These are phyloP conservation scores for Aspergillus heteromorphus DNA, from an alignment of 495 filamentous ascomycete species.

Conservation along the genomic window DNA sequence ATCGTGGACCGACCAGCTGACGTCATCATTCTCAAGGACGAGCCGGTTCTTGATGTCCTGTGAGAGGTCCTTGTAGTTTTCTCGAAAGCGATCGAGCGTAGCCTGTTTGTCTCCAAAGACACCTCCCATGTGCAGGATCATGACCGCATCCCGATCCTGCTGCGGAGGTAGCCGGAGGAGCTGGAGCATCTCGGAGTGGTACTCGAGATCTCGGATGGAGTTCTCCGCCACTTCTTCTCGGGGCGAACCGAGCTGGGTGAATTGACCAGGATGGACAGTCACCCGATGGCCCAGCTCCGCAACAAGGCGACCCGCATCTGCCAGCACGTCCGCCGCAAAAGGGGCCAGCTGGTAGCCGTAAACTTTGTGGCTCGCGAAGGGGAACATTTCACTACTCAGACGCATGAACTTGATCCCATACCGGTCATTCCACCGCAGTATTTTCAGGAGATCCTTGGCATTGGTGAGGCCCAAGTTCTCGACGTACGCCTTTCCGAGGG, in stretches of 20 bases:
- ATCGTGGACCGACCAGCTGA: constrained; percentile 85
- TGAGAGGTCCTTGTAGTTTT: constrained; percentile 65
- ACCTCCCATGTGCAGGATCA: constrained; percentile 94
- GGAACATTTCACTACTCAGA: constrained; percentile 93
- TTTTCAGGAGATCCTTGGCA: constrained; percentile 73
- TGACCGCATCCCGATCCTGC: constrained; percentile 79
- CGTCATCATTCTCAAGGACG: constrained; percentile 93
- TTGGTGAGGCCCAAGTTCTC: constrained; percentile 77
- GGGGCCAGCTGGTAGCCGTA: constrained; percentile 85
- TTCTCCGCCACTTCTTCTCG: constrained; percentile 66
- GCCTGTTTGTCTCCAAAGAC: constrained; percentile 83
- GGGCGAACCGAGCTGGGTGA: constrained; percentile 84
- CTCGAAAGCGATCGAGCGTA: constrained; percentile 73
- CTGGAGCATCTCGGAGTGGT: constrained; percentile 80
- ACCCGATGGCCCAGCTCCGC: constrained; percentile 80
- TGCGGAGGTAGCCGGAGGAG: constrained; percentile 76
- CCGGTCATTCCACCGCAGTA: constrained; percentile 88
- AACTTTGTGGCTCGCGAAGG: constrained; percentile 81
- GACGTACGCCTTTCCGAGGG: constrained; percentile 63
- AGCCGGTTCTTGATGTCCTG: constrained; percentile 70
- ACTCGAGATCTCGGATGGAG: constrained; percentile 78
- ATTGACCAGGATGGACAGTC: constrained; percentile 90
- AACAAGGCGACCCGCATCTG: constrained; percentile 69
- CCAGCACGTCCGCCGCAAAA: constrained; percentile 76
- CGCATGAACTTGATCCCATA: constrained; percentile 92